Evolutionary conservation across 2,329 filamentous ascomycete species (phyloP), one percentile per base, ranked within the genome.

Genomic region (Pseudogymnoascus sp.): DNA sequence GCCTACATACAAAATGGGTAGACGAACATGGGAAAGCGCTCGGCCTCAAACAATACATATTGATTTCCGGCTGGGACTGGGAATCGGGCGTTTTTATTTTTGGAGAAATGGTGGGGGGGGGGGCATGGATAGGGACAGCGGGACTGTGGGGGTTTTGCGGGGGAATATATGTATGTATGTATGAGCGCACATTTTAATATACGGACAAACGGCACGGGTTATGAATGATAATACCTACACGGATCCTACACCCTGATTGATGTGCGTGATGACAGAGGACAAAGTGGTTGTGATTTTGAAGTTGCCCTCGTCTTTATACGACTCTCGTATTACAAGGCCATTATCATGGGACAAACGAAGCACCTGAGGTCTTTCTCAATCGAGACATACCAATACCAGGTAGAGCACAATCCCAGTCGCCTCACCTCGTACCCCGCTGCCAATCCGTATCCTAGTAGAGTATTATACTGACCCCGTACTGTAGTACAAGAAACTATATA

Each of bases 111-210:
- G 12, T 31, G 14, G 6, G 14, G 25, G 12, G 18, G 14, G 6
- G 14, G n/a, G n/a, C 25, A 31, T 31, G 47, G 25, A 53, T 31
- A 53, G n/a, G 47, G 47, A 53, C 47, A 53, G 25, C 47, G 47
- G 47, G 47, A 53, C 47, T 53, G 47, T 53, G 47, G 40, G 25
- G 25, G 7, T 16, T 53, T 53, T 47, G 42, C 42, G 18, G 47
- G 40, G 23, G 47, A 31, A 18, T 53, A 53, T 31, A 28, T 53
- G 47, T 53, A 53, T 53, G 47, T 53, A 53, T 53, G 47, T 53
- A 53, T 53, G 47, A 53, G 25, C 25, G 47, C 31, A 53, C 47
- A 53, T 53, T 25, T 53, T 31, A 53, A 53, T 53, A 53, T 53
- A 53, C 14, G 47, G 47, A 53, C 47, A 53, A 53, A 53, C 25